Conservation (phyloP, 1,139 yeast species). For the Sugiyamaella xylanicola region DNA sequence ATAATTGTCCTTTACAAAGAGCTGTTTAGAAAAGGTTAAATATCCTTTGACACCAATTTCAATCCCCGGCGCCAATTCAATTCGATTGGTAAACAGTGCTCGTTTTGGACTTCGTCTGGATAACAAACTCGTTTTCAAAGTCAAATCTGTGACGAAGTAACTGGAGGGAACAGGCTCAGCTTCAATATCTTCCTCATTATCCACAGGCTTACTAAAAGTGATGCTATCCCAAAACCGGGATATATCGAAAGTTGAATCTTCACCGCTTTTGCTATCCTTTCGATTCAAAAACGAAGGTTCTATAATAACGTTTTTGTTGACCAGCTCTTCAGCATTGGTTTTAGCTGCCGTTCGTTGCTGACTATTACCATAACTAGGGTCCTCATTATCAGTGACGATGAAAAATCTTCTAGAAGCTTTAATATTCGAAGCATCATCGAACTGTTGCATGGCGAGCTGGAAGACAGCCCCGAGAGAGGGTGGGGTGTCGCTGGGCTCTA, state of each 20-base stretch:
- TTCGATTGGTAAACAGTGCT: slow-evolving; percentile 62
- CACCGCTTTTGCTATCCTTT: neutral
- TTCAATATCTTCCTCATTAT: slow-evolving; percentile 25
- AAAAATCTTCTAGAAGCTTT: slow-evolving; percentile 45
- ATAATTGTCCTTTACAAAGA: slow-evolving; percentile 47
- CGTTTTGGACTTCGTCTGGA: slow-evolving; percentile 64
- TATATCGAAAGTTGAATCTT: slow-evolving; percentile 49
- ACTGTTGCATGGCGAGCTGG: slow-evolving; percentile 36
- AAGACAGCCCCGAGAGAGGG: slow-evolving; percentile 32
- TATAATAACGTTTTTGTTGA: slow-evolving; percentile 47
- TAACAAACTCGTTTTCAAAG: slow-evolving; percentile 54
- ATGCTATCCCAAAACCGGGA: slow-evolving; percentile 57
- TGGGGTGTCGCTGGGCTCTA: neutral
- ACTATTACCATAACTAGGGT: slow-evolving; percentile 48
- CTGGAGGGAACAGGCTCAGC: slow-evolving; percentile 44
- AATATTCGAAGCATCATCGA: slow-evolving; percentile 29
- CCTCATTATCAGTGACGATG: slow-evolving; percentile 62
- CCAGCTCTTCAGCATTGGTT: slow-evolving; percentile 58
- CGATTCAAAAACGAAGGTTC: slow-evolving; percentile 64
- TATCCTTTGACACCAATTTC: slow-evolving; percentile 74
- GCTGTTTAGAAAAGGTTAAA: slow-evolving; percentile 60
- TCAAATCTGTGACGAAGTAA: slow-evolving; percentile 49
- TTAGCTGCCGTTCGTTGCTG: slow-evolving; percentile 50
- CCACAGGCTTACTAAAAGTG: slow-evolving; percentile 20
- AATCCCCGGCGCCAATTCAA: slow-evolving; percentile 53